Base-by-base conservation (phyloP, 345 rosid species). In the Crucihimalaya himalaica region DNA sequence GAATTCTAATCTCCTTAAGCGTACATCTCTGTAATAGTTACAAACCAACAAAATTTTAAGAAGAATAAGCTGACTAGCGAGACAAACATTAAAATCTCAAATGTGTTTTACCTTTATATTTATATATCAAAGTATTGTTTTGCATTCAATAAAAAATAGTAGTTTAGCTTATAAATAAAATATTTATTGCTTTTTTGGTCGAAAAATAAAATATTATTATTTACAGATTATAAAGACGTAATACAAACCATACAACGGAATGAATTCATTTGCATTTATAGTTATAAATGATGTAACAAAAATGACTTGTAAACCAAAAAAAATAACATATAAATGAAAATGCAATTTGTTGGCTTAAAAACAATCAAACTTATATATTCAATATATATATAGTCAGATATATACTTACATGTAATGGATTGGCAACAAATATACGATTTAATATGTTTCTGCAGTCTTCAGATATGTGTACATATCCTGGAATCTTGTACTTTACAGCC, bases 401-500 rank as follows among this genome's bases (percentile, higher is more conserved):
- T 20, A 60, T 13, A 60, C 66, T 60, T 60, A 60, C 66, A 21
- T 60, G 85, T 80, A 77, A 91, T 7, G 97, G 97, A 40, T 87
- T 77, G 4, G 97, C 89, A 4, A 92, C 91, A 31, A 95, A 95
- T 54, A 89, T 88, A 57, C 88, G 82, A 61, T 92, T 85, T 5
- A 95, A 69, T 19, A 95, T 86, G 29, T 86, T 90, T 48, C 25
- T 81, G 55, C 97, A 95, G 21, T 85, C 99, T 58, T 74, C 66
- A 40, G 97, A 87, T 66, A 95, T 84, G 58, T 90, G 88, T 50
- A 94, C 90, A 50, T 88, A 86, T 63, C 80, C 92, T 1, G 99
- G 99, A 66, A 94, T 94, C 3, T 96, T 87, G 77, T 92, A 92
- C 51, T 87, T 85, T 37, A 89, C 93, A 32, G 86, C 87, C 65